phyloP scores from a whole-genome alignment of 2,329 filamentous ascomycete species.

The Xylaria sp. region DNA sequence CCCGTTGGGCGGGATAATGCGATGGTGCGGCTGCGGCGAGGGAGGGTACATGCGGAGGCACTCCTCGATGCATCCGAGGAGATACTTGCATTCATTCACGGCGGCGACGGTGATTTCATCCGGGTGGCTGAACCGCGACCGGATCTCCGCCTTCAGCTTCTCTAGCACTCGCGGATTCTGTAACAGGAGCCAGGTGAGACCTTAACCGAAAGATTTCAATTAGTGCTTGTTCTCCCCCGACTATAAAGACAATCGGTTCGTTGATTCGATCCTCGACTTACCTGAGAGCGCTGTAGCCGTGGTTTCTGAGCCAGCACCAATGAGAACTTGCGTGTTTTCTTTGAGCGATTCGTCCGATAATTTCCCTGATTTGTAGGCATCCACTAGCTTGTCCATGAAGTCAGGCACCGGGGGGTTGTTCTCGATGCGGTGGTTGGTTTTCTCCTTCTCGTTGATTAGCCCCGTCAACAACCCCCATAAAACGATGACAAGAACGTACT shows the following conservation, averaged over 20 bases:
- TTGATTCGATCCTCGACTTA: no score
- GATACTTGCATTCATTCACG: slow-evolving; percentile 42
- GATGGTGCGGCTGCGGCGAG: slow-evolving; percentile 23
- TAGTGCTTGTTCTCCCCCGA: neutral
- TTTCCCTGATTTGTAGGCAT: slow-evolving; percentile 27
- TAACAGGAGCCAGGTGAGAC: slow-evolving; percentile 30
- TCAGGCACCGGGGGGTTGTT: slow-evolving; percentile 22
- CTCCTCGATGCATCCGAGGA: slow-evolving; percentile 47
- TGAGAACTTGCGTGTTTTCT: slow-evolving; percentile 23
- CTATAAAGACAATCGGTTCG: no score
- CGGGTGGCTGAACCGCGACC: slow-evolving; percentile 38
- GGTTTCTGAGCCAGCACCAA: slow-evolving; percentile 36
- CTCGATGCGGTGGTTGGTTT: slow-evolving; percentile 25
- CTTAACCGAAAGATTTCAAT: neutral
- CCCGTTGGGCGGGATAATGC: slow-evolving; percentile 20
- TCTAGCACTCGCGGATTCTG: slow-evolving; percentile 35
- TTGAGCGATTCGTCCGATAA: slow-evolving; percentile 24
- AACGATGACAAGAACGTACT: neutral
- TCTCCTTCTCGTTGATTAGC: slow-evolving; percentile 18
- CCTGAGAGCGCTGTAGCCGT: slow-evolving; percentile 30
- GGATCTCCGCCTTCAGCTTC: slow-evolving; percentile 46
- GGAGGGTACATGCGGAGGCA: slow-evolving; percentile 47
- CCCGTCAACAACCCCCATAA: neutral
- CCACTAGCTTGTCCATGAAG: slow-evolving; percentile 33
- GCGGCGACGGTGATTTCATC: slow-evolving; percentile 44